Evolutionary conservation across 2,329 filamentous ascomycete species (phyloP).

Genomic region (Ceratocystis ficicola): DNA sequence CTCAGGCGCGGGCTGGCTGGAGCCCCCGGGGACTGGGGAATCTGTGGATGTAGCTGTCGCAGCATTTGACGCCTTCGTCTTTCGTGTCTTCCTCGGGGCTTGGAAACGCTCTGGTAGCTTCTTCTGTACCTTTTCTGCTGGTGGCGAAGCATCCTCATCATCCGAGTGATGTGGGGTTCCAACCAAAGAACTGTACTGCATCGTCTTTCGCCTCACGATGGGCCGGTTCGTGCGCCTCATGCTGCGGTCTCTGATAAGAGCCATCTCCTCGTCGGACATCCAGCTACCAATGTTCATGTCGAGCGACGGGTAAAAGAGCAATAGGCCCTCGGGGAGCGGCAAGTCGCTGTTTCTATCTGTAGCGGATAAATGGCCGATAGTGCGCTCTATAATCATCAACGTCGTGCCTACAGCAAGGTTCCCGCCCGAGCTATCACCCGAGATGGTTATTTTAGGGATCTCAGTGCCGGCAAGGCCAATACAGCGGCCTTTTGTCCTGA

Average conservation of each 20-base stretch:
- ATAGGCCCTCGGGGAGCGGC: constrained; percentile 63
- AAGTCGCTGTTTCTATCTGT: constrained; percentile 40
- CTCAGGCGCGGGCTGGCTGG: background rate
- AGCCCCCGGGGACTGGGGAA: background rate
- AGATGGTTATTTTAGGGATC: constrained; percentile 34
- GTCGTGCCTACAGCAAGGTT: constrained; percentile 54
- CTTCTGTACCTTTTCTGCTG: background rate
- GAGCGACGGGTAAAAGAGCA: constrained; percentile 78
- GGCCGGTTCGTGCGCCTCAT: constrained; percentile 65
- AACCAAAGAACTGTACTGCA: constrained; percentile 74
- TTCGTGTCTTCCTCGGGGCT: constrained; percentile 16
- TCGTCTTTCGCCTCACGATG: constrained; percentile 71
- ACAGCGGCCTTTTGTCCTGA: constrained; percentile 33
- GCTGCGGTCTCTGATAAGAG: constrained; percentile 72
- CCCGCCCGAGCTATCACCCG: constrained; percentile 39
- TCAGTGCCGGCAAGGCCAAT: constrained; percentile 34
- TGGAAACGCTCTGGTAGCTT: constrained; percentile 12
- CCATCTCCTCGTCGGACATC: constrained; percentile 99
- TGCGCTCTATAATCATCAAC: constrained; percentile 78
- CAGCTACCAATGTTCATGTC: constrained; percentile 98
- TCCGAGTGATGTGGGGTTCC: constrained; percentile 73
- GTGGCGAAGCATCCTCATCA: constrained; percentile 44
- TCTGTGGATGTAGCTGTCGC: background rate
- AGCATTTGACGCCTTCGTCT: constrained; percentile 20
- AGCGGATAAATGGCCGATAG: constrained; percentile 30